Evolutionary conservation across 75 land plant species (phyloP), one percentile per base, ranked within the genome.

Genomic region (Pinus tabuliformis): DNA sequence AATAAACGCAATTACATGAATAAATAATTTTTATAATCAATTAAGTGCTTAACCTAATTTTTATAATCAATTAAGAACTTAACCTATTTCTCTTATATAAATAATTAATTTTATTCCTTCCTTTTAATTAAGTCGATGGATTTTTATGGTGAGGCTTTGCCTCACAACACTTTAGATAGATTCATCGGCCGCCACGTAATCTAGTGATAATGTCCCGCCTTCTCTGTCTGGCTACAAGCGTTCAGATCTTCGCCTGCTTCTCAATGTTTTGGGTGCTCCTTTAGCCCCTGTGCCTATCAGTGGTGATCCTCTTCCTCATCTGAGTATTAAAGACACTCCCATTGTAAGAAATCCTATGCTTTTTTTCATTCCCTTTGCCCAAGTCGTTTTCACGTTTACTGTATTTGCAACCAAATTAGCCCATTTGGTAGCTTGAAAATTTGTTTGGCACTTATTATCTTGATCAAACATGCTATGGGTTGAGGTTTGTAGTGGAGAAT

Each of bases 221-320:
- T 22, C 36, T 12, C 52, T 49, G 52, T 49, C 59, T 91, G 75
- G 79, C 17, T 59, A 59, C 61, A 78, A 75, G 15, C 58, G 57
- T 28, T 74, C 79, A 5, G 87, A 84, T 78, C 74, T 87, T 4
- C 84, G 79, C 61, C 79, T 87, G 30, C 78, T 87, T 18, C 87
- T 87, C 36, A 87, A 87, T 28, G 87, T 87, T 56, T 37, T 82
- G 52, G 87, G 89, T 4, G 84, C 85, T 30, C 89, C 89, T 12
- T 84, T 87, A 52, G 78, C 73, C 18, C 89, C 89, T 20, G 68
- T 79, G 26, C 82, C 87, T 22, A 8, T 86, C 77, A 76, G 81
- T 24, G 39, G 20, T 17, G 83, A 81, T 36, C 83, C 73, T 54
- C 68, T 81, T 52, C 83, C 83, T 59, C 80, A 78, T 78, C 83